These are phyloP conservation scores for Lactarius sp. DNA, from an alignment of 768 basidiomycete genomes.

Conservation along the genomic window DNA sequence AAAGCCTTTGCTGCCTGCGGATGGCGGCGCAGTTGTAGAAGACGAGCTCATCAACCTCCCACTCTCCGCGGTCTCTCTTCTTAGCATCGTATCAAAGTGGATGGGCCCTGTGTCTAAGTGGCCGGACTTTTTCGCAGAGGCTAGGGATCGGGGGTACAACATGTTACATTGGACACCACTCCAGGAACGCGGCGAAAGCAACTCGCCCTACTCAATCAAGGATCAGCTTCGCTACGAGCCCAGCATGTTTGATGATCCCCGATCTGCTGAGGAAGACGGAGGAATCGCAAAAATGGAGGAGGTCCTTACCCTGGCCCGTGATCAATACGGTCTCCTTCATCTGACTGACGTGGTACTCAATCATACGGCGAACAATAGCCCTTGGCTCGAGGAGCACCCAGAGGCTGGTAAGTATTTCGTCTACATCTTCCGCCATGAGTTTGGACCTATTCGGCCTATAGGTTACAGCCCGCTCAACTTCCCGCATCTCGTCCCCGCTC, in stretches of 20 bases:
- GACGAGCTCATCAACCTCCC: constrained; percentile 62
- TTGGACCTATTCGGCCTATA: constrained; percentile 30
- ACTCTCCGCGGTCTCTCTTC: constrained; percentile 80
- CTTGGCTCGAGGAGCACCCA: constrained; percentile 89
- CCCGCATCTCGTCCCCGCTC: constrained; percentile 87
- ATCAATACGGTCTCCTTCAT: constrained; percentile 84
- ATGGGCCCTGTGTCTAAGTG: constrained; percentile 83
- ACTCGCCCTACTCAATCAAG: constrained; percentile 91
- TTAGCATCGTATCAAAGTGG: constrained; percentile 96
- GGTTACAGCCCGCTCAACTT: constrained; percentile 89
- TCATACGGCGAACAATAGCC: constrained; percentile 92
- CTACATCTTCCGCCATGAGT: background rate
- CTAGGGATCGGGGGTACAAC: constrained; percentile 88
- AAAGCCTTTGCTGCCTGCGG: constrained; percentile 46
- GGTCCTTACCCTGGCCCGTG: constrained; percentile 63
- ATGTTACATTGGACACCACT: constrained; percentile 97
- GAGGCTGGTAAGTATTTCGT: constrained; percentile 69
- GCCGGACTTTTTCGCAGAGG: constrained; percentile 76
- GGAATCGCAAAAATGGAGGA: constrained; percentile 56
- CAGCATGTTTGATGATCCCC: constrained; percentile 51
- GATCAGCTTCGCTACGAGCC: constrained; percentile 82
- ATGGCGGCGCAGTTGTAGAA: constrained; percentile 49
- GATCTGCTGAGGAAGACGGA: constrained; percentile 39
- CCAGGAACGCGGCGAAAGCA: constrained; percentile 83
- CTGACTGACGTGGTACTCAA: constrained; percentile 96